Evolutionary conservation across 306 rosid species (phyloP).

Genomic region (Vigna nakashimae): DNA sequence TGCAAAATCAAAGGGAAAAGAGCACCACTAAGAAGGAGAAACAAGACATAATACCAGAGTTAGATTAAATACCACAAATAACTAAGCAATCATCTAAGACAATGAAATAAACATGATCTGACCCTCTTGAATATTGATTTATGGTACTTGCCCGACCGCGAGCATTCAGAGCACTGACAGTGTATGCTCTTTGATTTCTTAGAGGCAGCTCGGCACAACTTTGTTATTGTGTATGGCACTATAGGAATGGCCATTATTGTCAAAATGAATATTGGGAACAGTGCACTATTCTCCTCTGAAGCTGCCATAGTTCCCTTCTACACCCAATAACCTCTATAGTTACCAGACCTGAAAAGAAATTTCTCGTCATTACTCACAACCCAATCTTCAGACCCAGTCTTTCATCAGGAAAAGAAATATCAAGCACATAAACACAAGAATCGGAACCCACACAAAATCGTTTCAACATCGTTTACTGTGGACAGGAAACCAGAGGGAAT

Average conservation of each 20-base stretch:
- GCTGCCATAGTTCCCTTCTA: conserved; percentile 69
- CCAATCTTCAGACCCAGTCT: conserved; percentile 14
- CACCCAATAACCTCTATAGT: conserved; percentile 44
- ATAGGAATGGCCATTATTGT: conserved; percentile 95
- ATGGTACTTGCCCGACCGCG: conserved; percentile 85
- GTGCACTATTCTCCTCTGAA: conserved; percentile 86
- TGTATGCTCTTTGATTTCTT: conserved; percentile 90
- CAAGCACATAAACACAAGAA: not conserved
- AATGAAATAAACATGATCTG: conserved; percentile 36
- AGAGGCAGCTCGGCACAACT: conserved; percentile 76
- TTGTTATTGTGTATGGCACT: conserved; percentile 87
- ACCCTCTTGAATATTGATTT: conserved; percentile 88
- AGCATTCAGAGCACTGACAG: conserved; percentile 89
- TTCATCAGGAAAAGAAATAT: conserved; percentile 26
- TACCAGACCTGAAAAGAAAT: conserved; percentile 47
- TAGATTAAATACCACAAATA: conserved; percentile 3
- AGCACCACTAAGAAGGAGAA: conserved; percentile 25
- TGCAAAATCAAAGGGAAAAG: conserved; percentile 50
- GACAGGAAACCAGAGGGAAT: not conserved
- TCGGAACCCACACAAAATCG: not conserved
- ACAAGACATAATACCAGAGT: not conserved
- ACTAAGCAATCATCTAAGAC: not conserved
- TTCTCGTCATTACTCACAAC: conserved; percentile 17
- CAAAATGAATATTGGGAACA: conserved; percentile 94
- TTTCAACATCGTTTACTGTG: not conserved